phyloP scores from a whole-genome alignment of 495 filamentous ascomycete species.

The Tetracladium setigerum region DNA sequence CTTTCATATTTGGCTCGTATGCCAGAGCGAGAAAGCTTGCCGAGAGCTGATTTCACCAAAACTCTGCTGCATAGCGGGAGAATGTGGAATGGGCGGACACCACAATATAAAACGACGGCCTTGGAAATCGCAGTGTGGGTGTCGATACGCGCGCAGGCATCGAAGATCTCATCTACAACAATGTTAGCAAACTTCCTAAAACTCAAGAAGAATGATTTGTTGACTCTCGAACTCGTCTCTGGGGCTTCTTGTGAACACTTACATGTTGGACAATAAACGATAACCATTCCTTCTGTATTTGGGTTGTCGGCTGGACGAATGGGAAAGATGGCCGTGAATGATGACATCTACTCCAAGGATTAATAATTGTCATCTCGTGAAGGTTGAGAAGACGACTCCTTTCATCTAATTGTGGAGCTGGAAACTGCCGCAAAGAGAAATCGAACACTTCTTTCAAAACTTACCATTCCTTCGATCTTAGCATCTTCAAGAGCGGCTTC shows the following conservation, averaged over 20 bases:
- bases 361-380: too few relatives aligned
- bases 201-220: too few relatives aligned
- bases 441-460: too few relatives aligned
- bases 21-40: constrained; percentile 41
- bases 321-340: constrained; percentile 26
- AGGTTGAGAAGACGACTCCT: too few relatives aligned
- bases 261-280: constrained; percentile 30
- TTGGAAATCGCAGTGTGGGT: constrained; percentile 7
- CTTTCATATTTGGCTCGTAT: constrained; percentile 26
- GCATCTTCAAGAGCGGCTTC: constrained; percentile 35
- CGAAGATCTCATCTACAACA: not conserved
- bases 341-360: too few relatives aligned
- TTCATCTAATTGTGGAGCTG: too few relatives aligned
- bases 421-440: too few relatives aligned
- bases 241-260: too few relatives aligned
- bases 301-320: constrained; percentile 16
- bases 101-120: constrained; percentile 15
- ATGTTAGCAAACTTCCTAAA: too few relatives aligned
- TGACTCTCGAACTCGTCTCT: too few relatives aligned
- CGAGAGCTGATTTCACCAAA: constrained; percentile 35
- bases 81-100: constrained; percentile 19
- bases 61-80: constrained; percentile 8
- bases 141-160: constrained; percentile 1
- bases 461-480: constrained; percentile 23
- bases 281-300: constrained; percentile 29